Base-by-base conservation (phyloP, 2,329 filamentous ascomycete species). In the Fusarium robinianum region DNA sequence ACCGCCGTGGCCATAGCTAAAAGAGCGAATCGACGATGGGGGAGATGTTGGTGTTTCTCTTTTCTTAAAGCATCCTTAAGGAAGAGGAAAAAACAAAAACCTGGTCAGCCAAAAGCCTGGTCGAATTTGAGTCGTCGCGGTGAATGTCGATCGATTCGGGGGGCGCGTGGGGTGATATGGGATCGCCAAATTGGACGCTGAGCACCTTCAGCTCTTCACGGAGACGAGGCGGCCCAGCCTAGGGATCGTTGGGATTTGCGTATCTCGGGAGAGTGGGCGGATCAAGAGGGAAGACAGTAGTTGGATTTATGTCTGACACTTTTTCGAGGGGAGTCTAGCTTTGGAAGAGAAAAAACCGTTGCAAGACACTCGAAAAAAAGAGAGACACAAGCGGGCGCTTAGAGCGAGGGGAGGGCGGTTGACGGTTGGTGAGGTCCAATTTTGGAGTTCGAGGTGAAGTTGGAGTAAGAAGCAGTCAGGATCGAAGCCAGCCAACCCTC, bases 41-140 rank as follows among this genome's bases (percentile, higher is more conserved):
- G 23, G 37, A 32, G 35, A 25, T 45, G 46, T 38, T 37, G 52
- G 51, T 50, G 49, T n/a, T n/a, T n/a, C 14, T 29, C 18, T 37
- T 21, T 46, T 41, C 40, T 58, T 47, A 55, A 51, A 49, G 50
- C 56, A 58, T 58, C 44, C 45, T 58, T 40, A 19, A 48, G 30
- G 17, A 35, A 37, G 51, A 25, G 42, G 5, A 25, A 46, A 11
- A 35, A 12, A 17, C 10, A 18, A 5, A 33, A 16, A 33, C n/a
- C n/a, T n/a, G n/a, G n/a, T n/a, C n/a, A n/a, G n/a, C n/a, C n/a
- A n/a, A n/a, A n/a, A n/a, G n/a, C n/a, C n/a, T n/a, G n/a, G 8
- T 33, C 12, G 31, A 29, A n/a, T n/a, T n/a, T 22, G 22, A 26
- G 24, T 22, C 21, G 24, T 34, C 23, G 33, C 37, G 40, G 35